These are phyloP conservation scores for Salix exigua DNA, from an alignment of 345 rosid species.

Conservation along the genomic window DNA sequence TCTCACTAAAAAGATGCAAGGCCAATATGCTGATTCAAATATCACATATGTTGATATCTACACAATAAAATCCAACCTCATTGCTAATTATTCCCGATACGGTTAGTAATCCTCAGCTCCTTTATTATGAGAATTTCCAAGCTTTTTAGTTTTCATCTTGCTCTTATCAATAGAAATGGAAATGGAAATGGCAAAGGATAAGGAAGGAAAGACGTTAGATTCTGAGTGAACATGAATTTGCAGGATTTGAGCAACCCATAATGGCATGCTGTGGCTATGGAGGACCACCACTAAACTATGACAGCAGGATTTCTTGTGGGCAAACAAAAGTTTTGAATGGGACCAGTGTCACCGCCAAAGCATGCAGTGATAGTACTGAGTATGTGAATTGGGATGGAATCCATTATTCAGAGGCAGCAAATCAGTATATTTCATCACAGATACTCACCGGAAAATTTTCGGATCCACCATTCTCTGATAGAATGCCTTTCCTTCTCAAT, in stretches of 20 bases:
- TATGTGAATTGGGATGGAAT: conserved; percentile 95
- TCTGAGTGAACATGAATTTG: conserved; percentile 10
- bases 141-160: not conserved
- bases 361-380: conserved; percentile 74
- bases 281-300: conserved; percentile 81
- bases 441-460: conserved; percentile 80
- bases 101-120: conserved; percentile 41
- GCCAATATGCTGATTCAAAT: conserved; percentile 54
- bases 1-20: conserved; percentile 57
- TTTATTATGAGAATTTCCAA: not conserved
- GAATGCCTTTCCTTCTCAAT: conserved; percentile 78
- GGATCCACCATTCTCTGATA: conserved; percentile 77
- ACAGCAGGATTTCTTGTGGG: conserved; percentile 64
- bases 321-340: conserved; percentile 79
- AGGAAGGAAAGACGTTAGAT: not conserved
- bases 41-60: conserved; percentile 75
- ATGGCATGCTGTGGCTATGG: conserved; percentile 95
- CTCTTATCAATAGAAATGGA: not conserved
- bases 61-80: conserved; percentile 66
- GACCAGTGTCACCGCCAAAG: conserved; percentile 51
- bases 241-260: conserved; percentile 87
- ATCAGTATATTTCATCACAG: conserved; percentile 63
- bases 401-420: conserved; percentile 90
- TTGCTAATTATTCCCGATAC: conserved; percentile 63
- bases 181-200: not conserved